These are phyloP conservation scores for Verticillium nonalfalfae DNA, from an alignment of 2,329 filamentous ascomycete genomes.

Conservation along the genomic window DNA sequence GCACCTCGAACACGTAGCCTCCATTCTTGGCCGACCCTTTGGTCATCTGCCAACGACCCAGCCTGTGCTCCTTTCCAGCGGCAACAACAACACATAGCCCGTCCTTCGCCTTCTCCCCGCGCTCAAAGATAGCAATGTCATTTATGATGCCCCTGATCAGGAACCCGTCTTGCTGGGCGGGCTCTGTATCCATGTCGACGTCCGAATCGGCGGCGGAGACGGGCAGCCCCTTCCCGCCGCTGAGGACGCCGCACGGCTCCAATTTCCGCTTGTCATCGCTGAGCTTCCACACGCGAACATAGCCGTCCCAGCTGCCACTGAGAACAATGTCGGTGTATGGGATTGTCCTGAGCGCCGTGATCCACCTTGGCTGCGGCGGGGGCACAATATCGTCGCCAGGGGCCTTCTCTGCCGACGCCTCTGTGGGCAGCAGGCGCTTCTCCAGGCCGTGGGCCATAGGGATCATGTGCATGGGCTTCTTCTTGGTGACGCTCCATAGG, in stretches of 20 bases:
- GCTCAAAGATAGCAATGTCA: slow-evolving; percentile 80
- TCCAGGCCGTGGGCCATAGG: slow-evolving; percentile 82
- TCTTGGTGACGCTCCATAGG: slow-evolving; percentile 87
- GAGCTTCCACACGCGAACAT: slow-evolving; percentile 78
- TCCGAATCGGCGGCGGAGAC: background rate
- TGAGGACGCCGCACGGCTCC: slow-evolving; percentile 61
- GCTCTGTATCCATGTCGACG: background rate
- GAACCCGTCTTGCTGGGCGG: slow-evolving; percentile 7
- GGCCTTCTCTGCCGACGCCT: slow-evolving; percentile 66
- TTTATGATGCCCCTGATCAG: slow-evolving; percentile 74
- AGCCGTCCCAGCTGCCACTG: slow-evolving; percentile 91
- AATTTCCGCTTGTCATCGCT: slow-evolving; percentile 77
- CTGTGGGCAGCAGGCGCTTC: slow-evolving; percentile 56
- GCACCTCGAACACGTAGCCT: slow-evolving; percentile 81
- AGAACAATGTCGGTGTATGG: slow-evolving; percentile 88
- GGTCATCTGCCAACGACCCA: slow-evolving; percentile 73
- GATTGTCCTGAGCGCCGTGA: slow-evolving; percentile 80
- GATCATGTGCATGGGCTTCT: slow-evolving; percentile 82
- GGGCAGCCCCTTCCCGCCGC: background rate
- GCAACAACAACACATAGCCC: slow-evolving; percentile 82
- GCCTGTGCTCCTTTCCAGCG: slow-evolving; percentile 76
- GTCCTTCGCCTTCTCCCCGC: slow-evolving; percentile 67
- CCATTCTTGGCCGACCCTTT: slow-evolving; percentile 63
- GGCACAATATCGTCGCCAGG: slow-evolving; percentile 55
- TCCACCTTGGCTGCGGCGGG: slow-evolving; percentile 70